Evolutionary conservation across 495 filamentous ascomycete species (phyloP).

Genomic region (Neurospora cerealis): DNA sequence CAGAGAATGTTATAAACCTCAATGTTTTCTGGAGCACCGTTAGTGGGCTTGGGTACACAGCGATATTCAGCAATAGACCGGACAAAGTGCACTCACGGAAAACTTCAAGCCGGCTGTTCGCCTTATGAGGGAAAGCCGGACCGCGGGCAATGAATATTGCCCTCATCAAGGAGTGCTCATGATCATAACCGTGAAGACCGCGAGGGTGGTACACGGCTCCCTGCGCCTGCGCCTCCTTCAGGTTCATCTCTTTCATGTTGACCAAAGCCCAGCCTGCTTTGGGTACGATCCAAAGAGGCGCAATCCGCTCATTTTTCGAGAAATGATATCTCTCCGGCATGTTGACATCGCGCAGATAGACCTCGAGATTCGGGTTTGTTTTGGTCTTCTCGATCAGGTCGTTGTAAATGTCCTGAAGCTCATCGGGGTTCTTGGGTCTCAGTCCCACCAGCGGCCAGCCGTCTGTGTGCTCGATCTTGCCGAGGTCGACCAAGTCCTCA

Average conservation of each 20-base stretch:
- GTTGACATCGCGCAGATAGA: slow-evolving; percentile 66
- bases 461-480: slow-evolving; percentile 70
- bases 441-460: slow-evolving; percentile 92
- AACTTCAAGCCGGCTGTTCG: slow-evolving; percentile 66
- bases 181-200: slow-evolving; percentile 86
- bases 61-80: neutral
- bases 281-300: slow-evolving; percentile 85
- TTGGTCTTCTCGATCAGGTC: slow-evolving; percentile 39
- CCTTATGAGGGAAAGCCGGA: slow-evolving; percentile 75
- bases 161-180: slow-evolving; percentile 81
- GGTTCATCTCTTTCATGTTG: slow-evolving; percentile 64
- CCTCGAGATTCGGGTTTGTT: slow-evolving; percentile 60
- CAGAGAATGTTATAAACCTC: slow-evolving; percentile 95
- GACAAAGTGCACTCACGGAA: slow-evolving; percentile 58
- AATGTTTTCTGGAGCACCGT: slow-evolving; percentile 59
- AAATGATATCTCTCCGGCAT: slow-evolving; percentile 93
- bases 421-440: slow-evolving; percentile 55
- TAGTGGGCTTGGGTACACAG: slow-evolving; percentile 8
- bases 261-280: slow-evolving; percentile 87
- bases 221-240: slow-evolving; percentile 48
- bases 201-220: slow-evolving; percentile 60
- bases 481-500: slow-evolving; percentile 76
- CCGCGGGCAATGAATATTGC: slow-evolving; percentile 85
- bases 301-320: slow-evolving; percentile 72
- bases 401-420: slow-evolving; percentile 45